phyloP scores from a whole-genome alignment of 2,329 filamentous ascomycete species.

The Stagonosporopsis cucurbitacearum region DNA sequence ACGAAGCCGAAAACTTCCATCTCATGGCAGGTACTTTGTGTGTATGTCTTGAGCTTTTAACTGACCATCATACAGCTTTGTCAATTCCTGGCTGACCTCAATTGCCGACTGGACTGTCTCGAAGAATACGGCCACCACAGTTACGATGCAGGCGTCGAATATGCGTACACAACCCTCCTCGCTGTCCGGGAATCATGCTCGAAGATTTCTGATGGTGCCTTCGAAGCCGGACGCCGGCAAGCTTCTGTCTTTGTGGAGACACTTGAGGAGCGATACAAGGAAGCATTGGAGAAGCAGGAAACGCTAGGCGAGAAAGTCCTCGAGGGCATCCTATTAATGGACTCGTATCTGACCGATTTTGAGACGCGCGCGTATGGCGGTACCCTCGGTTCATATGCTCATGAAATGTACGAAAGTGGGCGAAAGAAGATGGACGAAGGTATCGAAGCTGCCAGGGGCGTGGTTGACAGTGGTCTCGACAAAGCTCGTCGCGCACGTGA shows the following conservation, averaged over 20 bases:
- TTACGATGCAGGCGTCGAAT: conserved; percentile 81
- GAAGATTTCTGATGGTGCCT: conserved; percentile 85
- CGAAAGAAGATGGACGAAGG: conserved; percentile 82
- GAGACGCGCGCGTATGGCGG: conserved; percentile 81
- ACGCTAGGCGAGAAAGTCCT: conserved; percentile 91
- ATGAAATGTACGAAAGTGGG: conserved; percentile 77
- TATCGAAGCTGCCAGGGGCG: conserved; percentile 74
- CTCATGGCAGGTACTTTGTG: conserved; percentile 41
- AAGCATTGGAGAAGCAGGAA: conserved; percentile 81
- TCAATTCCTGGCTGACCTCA: conserved; percentile 82
- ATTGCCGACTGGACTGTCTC: conserved; percentile 83
- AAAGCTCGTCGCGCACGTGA: conserved; percentile 83
- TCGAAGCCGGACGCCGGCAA: conserved; percentile 83
- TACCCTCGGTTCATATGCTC: conserved; percentile 75
- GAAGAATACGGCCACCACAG: conserved; percentile 86
- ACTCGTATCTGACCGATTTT: conserved; percentile 83
- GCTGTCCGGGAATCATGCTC: conserved; percentile 88
- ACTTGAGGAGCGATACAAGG: conserved; percentile 84
- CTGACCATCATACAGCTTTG: conserved; percentile 65
- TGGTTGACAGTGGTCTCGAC: conserved; percentile 81
- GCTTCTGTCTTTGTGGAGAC: conserved; percentile 92
- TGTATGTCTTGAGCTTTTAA: neutral
- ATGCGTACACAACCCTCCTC: conserved; percentile 84
- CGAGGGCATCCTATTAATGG: conserved; percentile 84
- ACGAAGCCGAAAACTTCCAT: conserved; percentile 57